Percentiles rank a stretch among this genome's conserved stretches.
Conservation (phyloP, 2,329 filamentous ascomycete species). For the Colletotrichum sp. region DNA sequence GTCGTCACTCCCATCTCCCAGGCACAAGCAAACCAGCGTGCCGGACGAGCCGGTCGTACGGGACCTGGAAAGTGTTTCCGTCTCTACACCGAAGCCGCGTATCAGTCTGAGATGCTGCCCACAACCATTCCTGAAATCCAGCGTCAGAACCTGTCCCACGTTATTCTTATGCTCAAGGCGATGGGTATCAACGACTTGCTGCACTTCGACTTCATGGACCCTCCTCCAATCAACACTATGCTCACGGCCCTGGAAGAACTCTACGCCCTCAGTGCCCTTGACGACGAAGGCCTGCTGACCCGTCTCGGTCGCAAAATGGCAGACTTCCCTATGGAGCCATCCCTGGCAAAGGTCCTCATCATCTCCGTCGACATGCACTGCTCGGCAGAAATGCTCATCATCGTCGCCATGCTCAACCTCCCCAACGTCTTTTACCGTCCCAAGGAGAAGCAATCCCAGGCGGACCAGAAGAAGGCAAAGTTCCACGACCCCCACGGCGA, state of each 20-base stretch:
- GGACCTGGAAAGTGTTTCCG: slow-evolving; percentile 96
- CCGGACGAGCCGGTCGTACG: slow-evolving; percentile 90
- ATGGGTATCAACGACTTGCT: slow-evolving; percentile 99
- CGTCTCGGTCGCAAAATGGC: slow-evolving; percentile 95
- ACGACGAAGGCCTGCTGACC: slow-evolving; percentile 94
- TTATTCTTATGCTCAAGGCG: slow-evolving; percentile 96
- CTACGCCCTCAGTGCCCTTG: slow-evolving; percentile 88
- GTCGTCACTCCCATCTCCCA: slow-evolving; percentile 97
- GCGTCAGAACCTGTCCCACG: slow-evolving; percentile 88
- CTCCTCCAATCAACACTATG: slow-evolving; percentile 97
- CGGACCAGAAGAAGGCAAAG: slow-evolving; percentile 96
- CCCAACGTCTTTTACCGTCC: slow-evolving; percentile 91
- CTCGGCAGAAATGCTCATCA: slow-evolving; percentile 91
- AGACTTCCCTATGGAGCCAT: slow-evolving; percentile 97
- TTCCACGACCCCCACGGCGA: slow-evolving; percentile 96
- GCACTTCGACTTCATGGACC: slow-evolving; percentile 99
- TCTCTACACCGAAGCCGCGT: slow-evolving; percentile 93
- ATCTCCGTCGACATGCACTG: slow-evolving; percentile 86
- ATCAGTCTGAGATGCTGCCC: slow-evolving; percentile 95
- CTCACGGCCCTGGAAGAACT: slow-evolving; percentile 93
- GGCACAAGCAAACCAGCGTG: slow-evolving; percentile 93
- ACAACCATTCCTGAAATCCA: slow-evolving; percentile 98
- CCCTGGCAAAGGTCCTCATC: slow-evolving; percentile 89
- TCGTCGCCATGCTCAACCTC: slow-evolving; percentile 92
- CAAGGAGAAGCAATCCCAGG: slow-evolving; percentile 95